Base-by-base conservation (phyloP, 768 basidiomycete species). In the Rhodotorula sphaerocarpa region DNA sequence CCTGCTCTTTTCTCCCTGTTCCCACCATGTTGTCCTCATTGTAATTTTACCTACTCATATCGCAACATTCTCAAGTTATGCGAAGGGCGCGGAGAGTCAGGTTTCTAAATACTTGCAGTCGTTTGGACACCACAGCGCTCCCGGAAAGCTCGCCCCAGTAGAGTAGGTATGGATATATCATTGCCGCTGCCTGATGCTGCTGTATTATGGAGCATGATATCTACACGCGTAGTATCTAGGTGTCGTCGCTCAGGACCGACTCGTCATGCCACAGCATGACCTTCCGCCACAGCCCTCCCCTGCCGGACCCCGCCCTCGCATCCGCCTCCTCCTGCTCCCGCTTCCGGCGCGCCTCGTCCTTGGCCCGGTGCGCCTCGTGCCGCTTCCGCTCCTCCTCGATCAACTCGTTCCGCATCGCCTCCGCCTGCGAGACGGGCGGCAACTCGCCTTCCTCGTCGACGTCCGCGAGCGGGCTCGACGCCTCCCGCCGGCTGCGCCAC, bases 331-430 rank as follows among this genome's bases (percentile, higher is more conserved):
- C 51, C 2, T 56, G 31, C 14, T 68, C 62, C 39, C 31, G 41
- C 47, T 25, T 18, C 43, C 60, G 55, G 41, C 42, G 43, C 34
- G 36, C 48, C 43, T 41, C 21, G 18, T 63, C 59, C 47, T 20
- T 11, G 44, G 46, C 39, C 27, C n/a, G 47, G 21, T 61, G 52
- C 59, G 42, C 33, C 16, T 45, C 33, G 27, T 68, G 67, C 16
- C 45, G 50, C 27, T 18, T 1, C 23, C 63, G 36, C 59, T 63
- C 67, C 44, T 68, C 67, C 36, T 68, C 59, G 20, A 68, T 42
- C 28, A 68, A 20, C 50, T 68, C 67, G 25, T 39, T 50, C 1
- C 62, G 45, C 42, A 68, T 21, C 14, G 67, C 67, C 11, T 45
- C 62, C 0, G 30, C 27, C 58, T 68, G 67, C 41, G 62, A 61